phyloP scores from a whole-genome alignment of 1,139 yeast genomes.

The Candida neerlandica region DNA sequence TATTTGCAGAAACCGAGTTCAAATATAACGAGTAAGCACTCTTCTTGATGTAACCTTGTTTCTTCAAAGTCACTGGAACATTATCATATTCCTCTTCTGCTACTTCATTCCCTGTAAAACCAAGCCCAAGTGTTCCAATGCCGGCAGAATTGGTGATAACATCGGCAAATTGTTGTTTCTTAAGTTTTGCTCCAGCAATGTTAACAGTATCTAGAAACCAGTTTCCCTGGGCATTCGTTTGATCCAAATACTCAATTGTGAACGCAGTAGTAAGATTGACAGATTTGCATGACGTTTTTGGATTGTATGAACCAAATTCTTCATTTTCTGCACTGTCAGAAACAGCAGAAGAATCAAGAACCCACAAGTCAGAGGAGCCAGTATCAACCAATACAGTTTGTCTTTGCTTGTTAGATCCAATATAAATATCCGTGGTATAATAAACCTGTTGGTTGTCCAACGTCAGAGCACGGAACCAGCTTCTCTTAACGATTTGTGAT shows the following conservation, averaged over 20 bases:
- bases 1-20: constrained; percentile 21
- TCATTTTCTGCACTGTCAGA: constrained; percentile 2
- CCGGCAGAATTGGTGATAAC: constrained; percentile 14
- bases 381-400: constrained; percentile 22
- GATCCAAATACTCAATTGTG: constrained; percentile 16
- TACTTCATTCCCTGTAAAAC: constrained; percentile 17
- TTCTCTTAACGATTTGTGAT: constrained; percentile 25
- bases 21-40: constrained; percentile 40
- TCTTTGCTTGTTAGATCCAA: constrained; percentile 12
- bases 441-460: constrained; percentile 10
- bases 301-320: constrained; percentile 10
- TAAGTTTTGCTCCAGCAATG: constrained; percentile 16
- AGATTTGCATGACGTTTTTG: constrained; percentile 9
- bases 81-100: constrained; percentile 26
- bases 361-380: constrained; percentile 42
- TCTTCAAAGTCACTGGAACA: constrained; percentile 31
- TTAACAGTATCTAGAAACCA: constrained; percentile 53
- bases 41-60: constrained; percentile 50
- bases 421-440: constrained; percentile 9
- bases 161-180: constrained; percentile 21
- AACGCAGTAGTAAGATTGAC: constrained; percentile 13
- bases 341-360: constrained; percentile 19
- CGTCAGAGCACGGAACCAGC: neutral
- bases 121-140: constrained; percentile 25
- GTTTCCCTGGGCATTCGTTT: constrained; percentile 42